Conservation (phyloP, 768 basidiomycete species). For the Scleroderma citrinum region DNA sequence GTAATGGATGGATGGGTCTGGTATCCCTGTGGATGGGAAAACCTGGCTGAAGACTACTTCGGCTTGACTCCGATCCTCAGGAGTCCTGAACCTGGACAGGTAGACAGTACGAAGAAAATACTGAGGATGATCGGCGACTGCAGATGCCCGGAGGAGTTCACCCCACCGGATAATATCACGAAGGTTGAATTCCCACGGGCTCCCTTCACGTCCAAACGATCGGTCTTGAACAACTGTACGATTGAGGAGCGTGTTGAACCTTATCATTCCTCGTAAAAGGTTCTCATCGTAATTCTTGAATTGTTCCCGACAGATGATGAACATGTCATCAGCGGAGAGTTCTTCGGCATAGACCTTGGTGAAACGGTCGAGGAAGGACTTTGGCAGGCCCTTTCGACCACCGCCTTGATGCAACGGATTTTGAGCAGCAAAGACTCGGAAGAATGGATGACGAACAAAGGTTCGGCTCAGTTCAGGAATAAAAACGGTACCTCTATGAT, state of each 20-base stretch:
- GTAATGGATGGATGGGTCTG: slow-evolving; percentile 34
- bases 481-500: slow-evolving; percentile 92
- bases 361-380: slow-evolving; percentile 96
- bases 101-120: slow-evolving; percentile 71
- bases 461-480: slow-evolving; percentile 91
- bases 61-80: slow-evolving; percentile 56
- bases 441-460: slow-evolving; percentile 85
- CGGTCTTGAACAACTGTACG: slow-evolving; percentile 58
- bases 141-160: slow-evolving; percentile 38
- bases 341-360: slow-evolving; percentile 96
- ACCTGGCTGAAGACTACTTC: slow-evolving; percentile 46
- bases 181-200: slow-evolving; percentile 98
- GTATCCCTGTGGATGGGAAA: slow-evolving; percentile 35
- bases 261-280: slow-evolving; percentile 68
- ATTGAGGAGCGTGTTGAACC: slow-evolving; percentile 69
- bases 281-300: slow-evolving; percentile 55
- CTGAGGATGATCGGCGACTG: slow-evolving; percentile 41
- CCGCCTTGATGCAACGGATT: slow-evolving; percentile 96
- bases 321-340: slow-evolving; percentile 69
- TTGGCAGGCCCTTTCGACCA: slow-evolving; percentile 94
- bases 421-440: slow-evolving; percentile 96
- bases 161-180: slow-evolving; percentile 93
- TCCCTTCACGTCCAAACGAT: slow-evolving; percentile 70
- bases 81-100: slow-evolving; percentile 77
- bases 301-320: slow-evolving; percentile 68